A percentile compares a stretch with the other conserved stretches of the same genome.
Conservation (phyloP, 2,329 filamentous ascomycete genomes). For the Xylaria sp. region DNA sequence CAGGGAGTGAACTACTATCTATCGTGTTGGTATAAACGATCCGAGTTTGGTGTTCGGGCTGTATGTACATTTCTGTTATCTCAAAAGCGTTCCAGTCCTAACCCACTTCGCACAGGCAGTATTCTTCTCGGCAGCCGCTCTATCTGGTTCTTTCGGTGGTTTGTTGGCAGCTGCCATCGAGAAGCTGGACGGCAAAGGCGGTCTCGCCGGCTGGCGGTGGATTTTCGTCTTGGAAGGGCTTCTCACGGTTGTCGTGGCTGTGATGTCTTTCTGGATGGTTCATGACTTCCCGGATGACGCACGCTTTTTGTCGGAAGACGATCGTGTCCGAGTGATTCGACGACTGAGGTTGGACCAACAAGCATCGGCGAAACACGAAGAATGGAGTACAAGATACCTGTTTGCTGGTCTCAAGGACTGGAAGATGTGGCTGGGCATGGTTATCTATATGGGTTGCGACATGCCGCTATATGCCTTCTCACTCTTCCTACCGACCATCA, state of each 20-base stretch:
- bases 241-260: conserved; percentile 74
- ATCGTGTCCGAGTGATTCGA: conserved; percentile 77
- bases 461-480: conserved; percentile 80
- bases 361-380: conserved; percentile 77
- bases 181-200: conserved; percentile 73
- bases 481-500: conserved; percentile 83
- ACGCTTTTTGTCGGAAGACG: conserved; percentile 74
- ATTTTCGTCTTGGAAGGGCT: conserved; percentile 78
- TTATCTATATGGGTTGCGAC: conserved; percentile 82
- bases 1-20: conserved; percentile 80
- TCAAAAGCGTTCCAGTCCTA: neutral
- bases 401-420: conserved; percentile 80
- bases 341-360: conserved; percentile 79
- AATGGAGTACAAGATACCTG: conserved; percentile 78
- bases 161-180: conserved; percentile 78
- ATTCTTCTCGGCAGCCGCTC: conserved; percentile 84
- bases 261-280: conserved; percentile 80
- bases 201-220: conserved; percentile 69
- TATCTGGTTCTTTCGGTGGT: conserved; percentile 82
- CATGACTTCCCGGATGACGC: conserved; percentile 85
- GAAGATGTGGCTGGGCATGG: conserved; percentile 81
- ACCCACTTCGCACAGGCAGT: conserved; percentile 61
- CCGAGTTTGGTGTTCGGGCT: conserved; percentile 81
- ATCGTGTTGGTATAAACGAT: conserved; percentile 84
- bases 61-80: conserved; percentile 44